These are phyloP conservation scores for Aquilaria yunnanensis DNA, from an alignment of 345 rosid species.

Conservation along the genomic window DNA sequence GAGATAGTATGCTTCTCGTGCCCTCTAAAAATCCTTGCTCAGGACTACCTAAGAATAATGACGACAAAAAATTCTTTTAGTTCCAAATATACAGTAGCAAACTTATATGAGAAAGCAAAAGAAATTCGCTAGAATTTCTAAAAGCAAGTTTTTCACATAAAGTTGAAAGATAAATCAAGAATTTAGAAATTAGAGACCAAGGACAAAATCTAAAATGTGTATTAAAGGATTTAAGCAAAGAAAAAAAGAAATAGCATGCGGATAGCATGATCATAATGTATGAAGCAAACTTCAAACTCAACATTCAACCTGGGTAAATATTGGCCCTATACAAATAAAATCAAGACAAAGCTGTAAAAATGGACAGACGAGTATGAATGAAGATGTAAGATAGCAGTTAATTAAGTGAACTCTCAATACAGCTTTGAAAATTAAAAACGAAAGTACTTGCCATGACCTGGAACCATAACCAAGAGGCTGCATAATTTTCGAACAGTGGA, in stretches of 20 bases:
- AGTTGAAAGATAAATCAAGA: too few species aligned
- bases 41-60: conserved; percentile 38
- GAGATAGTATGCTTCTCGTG: conserved; percentile 44
- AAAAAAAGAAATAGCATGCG: too few species aligned
- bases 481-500: conserved; percentile 59
- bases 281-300: too few species aligned
- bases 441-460: conserved; percentile 38
- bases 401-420: not conserved
- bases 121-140: not conserved
- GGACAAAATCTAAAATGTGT: too few species aligned
- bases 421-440: not conserved
- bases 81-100: too few species aligned
- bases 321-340: too few species aligned
- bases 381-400: not conserved
- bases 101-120: not conserved
- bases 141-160: too few species aligned
- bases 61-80: too few species aligned
- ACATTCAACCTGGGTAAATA: too few species aligned
- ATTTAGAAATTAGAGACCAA: too few species aligned
- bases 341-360: not conserved
- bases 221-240: too few species aligned
- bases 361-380: conserved; percentile 1
- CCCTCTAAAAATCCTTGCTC: conserved; percentile 38
- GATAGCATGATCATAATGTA: too few species aligned
- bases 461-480: conserved; percentile 73